Evolutionary conservation across 345 rosid species (phyloP).

Genomic region (Corchorus capsularis): DNA sequence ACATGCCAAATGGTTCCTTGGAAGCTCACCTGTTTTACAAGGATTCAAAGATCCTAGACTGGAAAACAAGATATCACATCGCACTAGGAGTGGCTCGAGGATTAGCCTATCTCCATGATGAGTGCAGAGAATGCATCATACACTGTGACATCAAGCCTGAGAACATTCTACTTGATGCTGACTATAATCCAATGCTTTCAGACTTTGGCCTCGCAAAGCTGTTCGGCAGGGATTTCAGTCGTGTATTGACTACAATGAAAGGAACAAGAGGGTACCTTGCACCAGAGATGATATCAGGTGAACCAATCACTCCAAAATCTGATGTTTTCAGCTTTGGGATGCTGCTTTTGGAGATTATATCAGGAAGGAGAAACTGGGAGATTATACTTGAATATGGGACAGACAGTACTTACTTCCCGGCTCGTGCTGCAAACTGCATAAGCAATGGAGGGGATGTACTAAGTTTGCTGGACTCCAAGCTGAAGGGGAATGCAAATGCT

Average conservation of each 20-base stretch:
- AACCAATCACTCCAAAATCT: constrained; percentile 19
- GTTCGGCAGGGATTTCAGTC: constrained; percentile 28
- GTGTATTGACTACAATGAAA: constrained; percentile 14
- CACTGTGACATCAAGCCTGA: constrained; percentile 64
- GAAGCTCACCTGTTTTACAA: constrained; percentile 48
- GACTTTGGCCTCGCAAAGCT: constrained; percentile 63
- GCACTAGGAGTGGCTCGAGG: constrained; percentile 61
- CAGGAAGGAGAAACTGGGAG: constrained; percentile 18
- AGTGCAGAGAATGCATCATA: constrained; percentile 55
- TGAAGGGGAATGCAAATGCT: constrained; percentile 9
- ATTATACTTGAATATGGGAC: not conserved
- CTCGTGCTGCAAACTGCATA: not conserved
- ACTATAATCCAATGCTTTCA: constrained; percentile 49
- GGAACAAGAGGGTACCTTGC: constrained; percentile 20
- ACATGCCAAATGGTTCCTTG: constrained; percentile 42
- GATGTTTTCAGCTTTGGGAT: constrained; percentile 20
- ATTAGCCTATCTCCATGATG: constrained; percentile 67
- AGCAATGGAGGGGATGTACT: constrained; percentile 7
- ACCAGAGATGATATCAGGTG: constrained; percentile 21
- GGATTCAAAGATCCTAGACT: constrained; percentile 40
- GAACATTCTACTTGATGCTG: constrained; percentile 55
- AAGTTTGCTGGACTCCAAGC: constrained; percentile 3
- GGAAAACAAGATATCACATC: constrained; percentile 57
- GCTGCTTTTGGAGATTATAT: constrained; percentile 20
- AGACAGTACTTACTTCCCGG: constrained; percentile 8